Percentiles rank a stretch among this genome's conserved stretches.
These are phyloP conservation scores for Sugiyamaella pinicola DNA, from an alignment of 1,139 yeast genomes.

Conservation along the genomic window DNA sequence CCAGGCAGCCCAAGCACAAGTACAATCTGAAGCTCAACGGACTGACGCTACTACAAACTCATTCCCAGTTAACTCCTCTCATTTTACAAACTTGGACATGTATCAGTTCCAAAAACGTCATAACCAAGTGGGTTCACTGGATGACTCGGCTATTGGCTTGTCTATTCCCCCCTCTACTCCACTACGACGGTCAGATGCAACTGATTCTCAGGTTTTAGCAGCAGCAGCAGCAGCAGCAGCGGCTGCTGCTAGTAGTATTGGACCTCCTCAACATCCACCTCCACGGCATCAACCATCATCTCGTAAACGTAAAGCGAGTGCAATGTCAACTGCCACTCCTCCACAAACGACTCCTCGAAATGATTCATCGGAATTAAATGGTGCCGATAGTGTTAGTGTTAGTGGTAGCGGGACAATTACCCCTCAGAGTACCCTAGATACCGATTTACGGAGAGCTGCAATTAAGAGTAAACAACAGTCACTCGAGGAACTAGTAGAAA, in stretches of 20 bases:
- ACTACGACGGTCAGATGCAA: conserved; percentile 2
- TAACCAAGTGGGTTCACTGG: conserved; percentile 17
- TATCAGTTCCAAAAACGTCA: conserved; percentile 11
- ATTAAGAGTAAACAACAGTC: conserved; percentile 41
- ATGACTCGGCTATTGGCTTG: background rate
- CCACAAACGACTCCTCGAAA: conserved; percentile 5
- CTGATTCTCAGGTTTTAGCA: conserved; percentile 21
- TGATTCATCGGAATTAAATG: background rate
- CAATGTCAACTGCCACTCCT: conserved; percentile 20
- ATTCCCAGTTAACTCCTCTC: conserved; percentile 3
- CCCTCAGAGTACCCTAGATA: conserved; percentile 39
- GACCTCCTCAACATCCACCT: conserved; percentile 26
- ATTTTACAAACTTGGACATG: conserved; percentile 1
- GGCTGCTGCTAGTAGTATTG: conserved; percentile 10
- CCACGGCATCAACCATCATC: conserved; percentile 6
- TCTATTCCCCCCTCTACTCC: conserved; percentile 4
- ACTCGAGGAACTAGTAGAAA: conserved; percentile 54
- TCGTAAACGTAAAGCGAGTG: conserved; percentile 27
- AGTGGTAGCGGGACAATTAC: no score
- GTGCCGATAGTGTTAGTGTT: no score
- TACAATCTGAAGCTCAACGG: background rate
- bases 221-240: background rate
- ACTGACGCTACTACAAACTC: conserved; percentile 3
- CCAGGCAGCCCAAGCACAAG: conserved; percentile 2
- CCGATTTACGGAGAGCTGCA: conserved; percentile 50